A percentile compares a stretch with the other conserved stretches of the same genome.
Conservation (phyloP, 306 rosid species). For the Sphenostylis stenocarpa region DNA sequence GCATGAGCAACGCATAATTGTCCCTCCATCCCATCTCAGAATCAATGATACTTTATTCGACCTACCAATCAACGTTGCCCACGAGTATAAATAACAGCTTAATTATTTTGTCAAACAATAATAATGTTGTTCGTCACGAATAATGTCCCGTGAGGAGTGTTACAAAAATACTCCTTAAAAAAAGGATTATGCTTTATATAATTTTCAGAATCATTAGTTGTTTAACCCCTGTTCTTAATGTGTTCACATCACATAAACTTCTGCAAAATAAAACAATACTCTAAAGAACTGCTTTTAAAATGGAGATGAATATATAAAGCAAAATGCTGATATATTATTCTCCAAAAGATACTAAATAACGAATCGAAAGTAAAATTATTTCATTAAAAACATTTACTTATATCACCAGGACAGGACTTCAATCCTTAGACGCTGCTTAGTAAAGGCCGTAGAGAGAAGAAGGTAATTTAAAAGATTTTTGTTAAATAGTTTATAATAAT, state of each 20-base stretch:
- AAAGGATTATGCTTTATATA: not conserved
- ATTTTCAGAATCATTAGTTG: not conserved
- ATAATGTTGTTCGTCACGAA: not conserved
- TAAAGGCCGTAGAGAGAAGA: not conserved
- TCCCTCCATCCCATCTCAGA: conserved; percentile 16
- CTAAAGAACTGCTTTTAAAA: not conserved
- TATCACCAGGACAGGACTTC: not conserved
- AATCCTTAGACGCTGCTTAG: not conserved
- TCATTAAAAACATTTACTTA: not conserved
- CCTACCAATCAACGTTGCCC: not conserved
- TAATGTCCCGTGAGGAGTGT: not conserved
- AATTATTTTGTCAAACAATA: not conserved
- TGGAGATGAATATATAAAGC: not conserved
- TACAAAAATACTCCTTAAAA: not conserved
- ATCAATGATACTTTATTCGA: not conserved
- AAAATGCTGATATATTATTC: not conserved
- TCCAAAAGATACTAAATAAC: not conserved
- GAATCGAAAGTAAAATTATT: not conserved
- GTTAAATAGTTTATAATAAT: not conserved
- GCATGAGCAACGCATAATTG: conserved; percentile 8
- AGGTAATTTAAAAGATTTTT: not conserved
- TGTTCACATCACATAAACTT: not conserved
- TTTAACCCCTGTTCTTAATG: not conserved
- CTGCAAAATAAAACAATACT: not conserved
- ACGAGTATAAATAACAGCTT: not conserved